Evolutionary conservation across 768 basidiomycete species (phyloP), one percentile per base, ranked within the genome.

Genomic region (Lanmaoa pseudosensibilis): DNA sequence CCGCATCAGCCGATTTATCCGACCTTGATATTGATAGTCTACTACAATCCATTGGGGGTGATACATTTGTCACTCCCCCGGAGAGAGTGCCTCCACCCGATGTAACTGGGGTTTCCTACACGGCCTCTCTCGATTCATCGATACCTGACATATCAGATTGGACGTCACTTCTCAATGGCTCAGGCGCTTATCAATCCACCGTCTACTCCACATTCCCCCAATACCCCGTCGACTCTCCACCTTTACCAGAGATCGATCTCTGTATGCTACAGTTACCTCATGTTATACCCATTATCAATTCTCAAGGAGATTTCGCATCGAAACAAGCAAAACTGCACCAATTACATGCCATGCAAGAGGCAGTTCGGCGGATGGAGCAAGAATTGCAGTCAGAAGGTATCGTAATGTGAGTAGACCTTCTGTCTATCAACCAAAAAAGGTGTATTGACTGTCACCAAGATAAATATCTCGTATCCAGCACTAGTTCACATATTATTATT

Each of bases 331-430:
- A 65, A 33, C 32, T 70, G 11, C 41, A 54, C n/a, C 70, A 51
- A 49, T 52, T 54, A 5, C 65, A 65, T 18, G 63, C 59, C 25
- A 69, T 77, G 65, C 72, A 73, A 55, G 72, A 75, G 37, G 71
- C 63, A 8, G 63, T 73, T 6, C 61, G 68, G n/a, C 66, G 54
- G 56, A 65, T 77, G 44, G 72, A 75, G 16, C 56, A 61, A 9
- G 75, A 76, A 48, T 57, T 77, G 25, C 54, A 60, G 2, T 64
- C 54, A 12, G 65, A 69, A 39, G 59, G 65, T 34, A 16, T 69
- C 19, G 37, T 55, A 21, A 25, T 48, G 54, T 64, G 54, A 65
- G 58, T 12, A n/a, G 21, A 32, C 2, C 1, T 0, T 23, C 30
- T n/a, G 10, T 33, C 30, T 23, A 18, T 27, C 21, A 10, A 5